phyloP scores from a whole-genome alignment of 495 filamentous ascomycete genomes.

The Achaetomiella virescens region DNA sequence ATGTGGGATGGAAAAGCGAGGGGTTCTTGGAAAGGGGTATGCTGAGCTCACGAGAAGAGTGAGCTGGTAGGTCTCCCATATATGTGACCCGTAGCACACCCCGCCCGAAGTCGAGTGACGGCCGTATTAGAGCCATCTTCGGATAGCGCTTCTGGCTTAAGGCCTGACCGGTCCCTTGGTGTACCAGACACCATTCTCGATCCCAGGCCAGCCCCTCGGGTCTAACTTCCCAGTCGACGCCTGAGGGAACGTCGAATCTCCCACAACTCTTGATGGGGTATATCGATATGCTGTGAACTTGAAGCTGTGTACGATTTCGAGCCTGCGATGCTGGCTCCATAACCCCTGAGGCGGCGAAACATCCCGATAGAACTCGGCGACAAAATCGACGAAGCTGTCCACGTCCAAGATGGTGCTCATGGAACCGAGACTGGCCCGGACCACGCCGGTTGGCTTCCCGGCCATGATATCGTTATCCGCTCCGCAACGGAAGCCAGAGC shows the following conservation, averaged over 20 bases:
- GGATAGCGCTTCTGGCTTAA: slow-evolving; percentile 80
- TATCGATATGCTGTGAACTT: slow-evolving; percentile 57
- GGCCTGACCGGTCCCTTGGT: slow-evolving; percentile 69
- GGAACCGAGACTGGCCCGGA: slow-evolving; percentile 77
- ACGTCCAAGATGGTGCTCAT: slow-evolving; percentile 81
- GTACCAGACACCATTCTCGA: slow-evolving; percentile 87
- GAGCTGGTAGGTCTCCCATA: slow-evolving; percentile 33
- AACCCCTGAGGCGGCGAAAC: slow-evolving; percentile 15
- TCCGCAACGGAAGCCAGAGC: slow-evolving; percentile 70
- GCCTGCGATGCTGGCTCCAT: background rate
- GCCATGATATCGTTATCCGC: slow-evolving; percentile 72
- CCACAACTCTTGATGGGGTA: slow-evolving; percentile 90
- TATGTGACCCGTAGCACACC: slow-evolving; percentile 48
- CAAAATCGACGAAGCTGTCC: slow-evolving; percentile 59
- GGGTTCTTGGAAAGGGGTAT: slow-evolving; percentile 60
- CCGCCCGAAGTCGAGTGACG: slow-evolving; percentile 56
- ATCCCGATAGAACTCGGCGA: slow-evolving; percentile 73
- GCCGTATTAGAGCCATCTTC: slow-evolving; percentile 72
- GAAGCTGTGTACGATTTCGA: slow-evolving; percentile 19
- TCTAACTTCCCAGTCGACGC: slow-evolving; percentile 63
- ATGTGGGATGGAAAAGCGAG: slow-evolving; percentile 38
- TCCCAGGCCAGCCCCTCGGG: slow-evolving; percentile 84
- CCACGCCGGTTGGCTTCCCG: slow-evolving; percentile 81
- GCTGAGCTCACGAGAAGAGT: slow-evolving; percentile 42
- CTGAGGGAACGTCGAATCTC: slow-evolving; percentile 62